Percentiles rank a stretch among this genome's conserved stretches.
These are phyloP conservation scores for Calonectria fujianensis DNA, from an alignment of 2,329 filamentous ascomycete genomes.

Conservation along the genomic window DNA sequence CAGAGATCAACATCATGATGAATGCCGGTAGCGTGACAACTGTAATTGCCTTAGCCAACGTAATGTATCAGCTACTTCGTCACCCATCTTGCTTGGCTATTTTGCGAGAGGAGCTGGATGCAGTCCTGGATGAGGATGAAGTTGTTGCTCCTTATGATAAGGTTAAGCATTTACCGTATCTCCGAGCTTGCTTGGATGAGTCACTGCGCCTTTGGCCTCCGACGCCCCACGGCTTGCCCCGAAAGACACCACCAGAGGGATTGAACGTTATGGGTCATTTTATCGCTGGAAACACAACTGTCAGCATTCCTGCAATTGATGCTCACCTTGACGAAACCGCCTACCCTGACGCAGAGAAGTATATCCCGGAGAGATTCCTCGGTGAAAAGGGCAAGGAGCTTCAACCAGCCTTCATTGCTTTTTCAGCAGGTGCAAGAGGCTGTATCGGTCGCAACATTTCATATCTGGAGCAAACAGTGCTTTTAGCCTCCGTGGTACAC, in stretches of 20 bases:
- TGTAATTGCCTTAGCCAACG: neutral
- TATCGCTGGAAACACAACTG: neutral
- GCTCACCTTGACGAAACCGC: neutral
- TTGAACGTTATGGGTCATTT: neutral
- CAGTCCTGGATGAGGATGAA: neutral
- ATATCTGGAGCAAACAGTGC: neutral
- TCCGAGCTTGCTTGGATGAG: neutral
- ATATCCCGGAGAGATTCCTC: neutral
- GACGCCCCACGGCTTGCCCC: neutral
- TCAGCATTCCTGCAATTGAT: neutral
- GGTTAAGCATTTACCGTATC: constrained; percentile 2
- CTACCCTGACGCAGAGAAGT: neutral
- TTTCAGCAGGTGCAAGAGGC: neutral
- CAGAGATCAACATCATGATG: constrained; percentile 11
- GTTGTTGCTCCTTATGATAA: neutral
- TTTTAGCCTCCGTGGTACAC: neutral
- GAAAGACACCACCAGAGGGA: neutral
- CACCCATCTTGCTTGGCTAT: neutral
- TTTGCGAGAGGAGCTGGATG: neutral
- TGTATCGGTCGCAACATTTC: constrained; percentile 4
- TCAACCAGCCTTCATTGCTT: neutral
- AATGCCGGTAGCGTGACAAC: neutral
- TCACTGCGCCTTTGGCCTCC: constrained; percentile 1
- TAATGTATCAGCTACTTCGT: neutral
- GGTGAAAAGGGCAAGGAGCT: neutral